Base-by-base conservation (phyloP, 345 rosid genomes). In the Eucalyptus decipiens region DNA sequence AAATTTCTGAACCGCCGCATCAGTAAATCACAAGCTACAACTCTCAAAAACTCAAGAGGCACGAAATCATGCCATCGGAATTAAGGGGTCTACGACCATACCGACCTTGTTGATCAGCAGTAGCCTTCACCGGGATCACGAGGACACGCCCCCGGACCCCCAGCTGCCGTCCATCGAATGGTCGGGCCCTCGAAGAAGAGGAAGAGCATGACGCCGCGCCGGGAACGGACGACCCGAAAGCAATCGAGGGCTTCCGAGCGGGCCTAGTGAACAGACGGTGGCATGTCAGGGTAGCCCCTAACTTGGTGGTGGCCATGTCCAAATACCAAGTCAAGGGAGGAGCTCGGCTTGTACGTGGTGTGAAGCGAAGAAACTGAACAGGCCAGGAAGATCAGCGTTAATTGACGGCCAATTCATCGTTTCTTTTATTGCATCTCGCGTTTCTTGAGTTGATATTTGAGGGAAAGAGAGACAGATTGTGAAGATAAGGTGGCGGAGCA, bases 91-190 rank as follows among this genome's bases (percentile, higher is more conserved):
- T 34, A 34, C 18, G 87, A 52, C 62, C 18, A 19, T 19, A 52
- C 62, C 28, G 86, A 95, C 95, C 97, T 93, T 93, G 97, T 88
- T 97, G 98, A 88, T 98, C 97, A 42, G 99, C 94, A 81, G 98
- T 92, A 89, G 99, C 97, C 92, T 92, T 93, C 91, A 88, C 32
- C 21, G 99, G 93, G 62, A 94, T 91, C 47, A 95, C 13, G 89
- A 91, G 50, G 87, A 92, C 88, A 88, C 94, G 92, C 54, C 93
- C 93, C 48, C 93, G 91, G 67, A 90, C 52, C 90, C 88, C 92
- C 14, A 91, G 37, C 83, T 89, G 92, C 58, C 85, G 90, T 88
- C 94, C 94, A 81, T 65, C 88, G 89, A 92, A 91, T 5, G 92
- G 90, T 17, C 91, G 92, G 62, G 88, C 83, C 93, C 88, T 94